These are phyloP conservation scores for Xylariaceae sp. DNA, from an alignment of 2,329 filamentous ascomycete species.

Conservation along the genomic window DNA sequence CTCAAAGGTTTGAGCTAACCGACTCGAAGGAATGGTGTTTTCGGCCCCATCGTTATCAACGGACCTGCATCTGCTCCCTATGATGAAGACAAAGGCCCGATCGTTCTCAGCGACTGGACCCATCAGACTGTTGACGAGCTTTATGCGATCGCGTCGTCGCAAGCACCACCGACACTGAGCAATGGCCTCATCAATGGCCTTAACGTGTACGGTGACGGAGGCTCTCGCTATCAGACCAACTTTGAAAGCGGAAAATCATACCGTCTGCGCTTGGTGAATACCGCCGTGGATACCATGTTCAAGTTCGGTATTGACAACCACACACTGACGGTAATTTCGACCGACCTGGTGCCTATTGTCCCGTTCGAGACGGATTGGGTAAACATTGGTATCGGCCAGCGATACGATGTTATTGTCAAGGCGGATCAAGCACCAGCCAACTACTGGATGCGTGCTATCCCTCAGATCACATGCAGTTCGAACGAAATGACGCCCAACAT, in stretches of 20 bases:
- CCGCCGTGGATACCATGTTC: constrained; percentile 40
- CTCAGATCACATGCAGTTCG: constrained; percentile 38
- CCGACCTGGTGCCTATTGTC: constrained; percentile 53
- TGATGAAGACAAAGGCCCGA: constrained; percentile 55
- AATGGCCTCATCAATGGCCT: constrained; percentile 38
- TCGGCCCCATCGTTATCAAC: constrained; percentile 54
- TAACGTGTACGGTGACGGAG: constrained; percentile 34
- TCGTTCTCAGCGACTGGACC: constrained; percentile 57
- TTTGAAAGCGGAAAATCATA: constrained; percentile 42
- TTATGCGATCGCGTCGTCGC: constrained; percentile 25
- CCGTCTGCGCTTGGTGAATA: constrained; percentile 45
- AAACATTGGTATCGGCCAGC: constrained; percentile 32
- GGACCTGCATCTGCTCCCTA: constrained; percentile 54
- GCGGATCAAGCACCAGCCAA: constrained; percentile 35
- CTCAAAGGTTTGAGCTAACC: constrained; percentile 3
- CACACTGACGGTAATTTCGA: constrained; percentile 50
- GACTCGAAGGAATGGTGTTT: constrained; percentile 25
- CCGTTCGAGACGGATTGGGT: constrained; percentile 47
- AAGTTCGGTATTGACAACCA: constrained; percentile 54
- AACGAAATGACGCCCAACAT: constrained; percentile 41
- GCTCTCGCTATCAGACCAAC: constrained; percentile 34
- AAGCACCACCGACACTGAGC: constrained; percentile 35
- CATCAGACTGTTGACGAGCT: constrained; percentile 40
- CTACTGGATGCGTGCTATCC: constrained; percentile 47
- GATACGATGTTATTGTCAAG: constrained; percentile 45